phyloP scores from a whole-genome alignment of 352 stramenopile species.

The Ophiocytium majus region DNA sequence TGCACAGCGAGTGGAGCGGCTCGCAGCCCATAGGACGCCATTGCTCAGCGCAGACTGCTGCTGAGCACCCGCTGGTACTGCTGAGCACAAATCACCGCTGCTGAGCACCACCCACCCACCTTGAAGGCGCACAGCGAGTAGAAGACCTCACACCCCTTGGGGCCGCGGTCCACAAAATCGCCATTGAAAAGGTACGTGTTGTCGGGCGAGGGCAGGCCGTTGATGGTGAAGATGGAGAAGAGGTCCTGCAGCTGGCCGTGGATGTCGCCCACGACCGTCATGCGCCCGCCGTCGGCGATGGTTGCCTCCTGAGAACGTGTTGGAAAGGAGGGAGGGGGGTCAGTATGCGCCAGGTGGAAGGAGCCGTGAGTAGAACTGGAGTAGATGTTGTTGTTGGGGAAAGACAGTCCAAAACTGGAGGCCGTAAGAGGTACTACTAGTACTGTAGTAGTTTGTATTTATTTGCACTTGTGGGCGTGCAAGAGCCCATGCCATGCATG shows the following conservation, averaged over 20 bases:
- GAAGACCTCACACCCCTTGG: slow-evolving; percentile 82
- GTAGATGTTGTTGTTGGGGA: neutral
- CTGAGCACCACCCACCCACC: slow-evolving; percentile 57
- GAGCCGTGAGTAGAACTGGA: no score
- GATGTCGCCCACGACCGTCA: slow-evolving; percentile 86
- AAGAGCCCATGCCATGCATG: no score
- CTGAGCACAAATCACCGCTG: no score
- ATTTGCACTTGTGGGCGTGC: no score
- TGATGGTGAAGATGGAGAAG: slow-evolving; percentile 88
- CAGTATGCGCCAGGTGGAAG: no score
- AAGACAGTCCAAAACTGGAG: no score
- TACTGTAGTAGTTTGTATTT: no score
- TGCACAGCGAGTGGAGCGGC: no score
- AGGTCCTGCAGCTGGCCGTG: slow-evolving; percentile 90
- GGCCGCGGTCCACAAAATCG: slow-evolving; percentile 89
- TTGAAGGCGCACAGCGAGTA: slow-evolving; percentile 81
- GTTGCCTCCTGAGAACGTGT: slow-evolving; percentile 69
- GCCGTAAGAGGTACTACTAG: neutral
- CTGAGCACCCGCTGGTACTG: no score
- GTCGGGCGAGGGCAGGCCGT: slow-evolving; percentile 75
- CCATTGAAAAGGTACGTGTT: slow-evolving; percentile 95
- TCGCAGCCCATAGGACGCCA: no score
- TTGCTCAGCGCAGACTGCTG: no score
- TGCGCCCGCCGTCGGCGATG: slow-evolving; percentile 73
- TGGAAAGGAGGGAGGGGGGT: slow-evolving; percentile 66